Conservation (phyloP, 2,329 filamentous ascomycete genomes). For the Colletotrichum godetiae region DNA sequence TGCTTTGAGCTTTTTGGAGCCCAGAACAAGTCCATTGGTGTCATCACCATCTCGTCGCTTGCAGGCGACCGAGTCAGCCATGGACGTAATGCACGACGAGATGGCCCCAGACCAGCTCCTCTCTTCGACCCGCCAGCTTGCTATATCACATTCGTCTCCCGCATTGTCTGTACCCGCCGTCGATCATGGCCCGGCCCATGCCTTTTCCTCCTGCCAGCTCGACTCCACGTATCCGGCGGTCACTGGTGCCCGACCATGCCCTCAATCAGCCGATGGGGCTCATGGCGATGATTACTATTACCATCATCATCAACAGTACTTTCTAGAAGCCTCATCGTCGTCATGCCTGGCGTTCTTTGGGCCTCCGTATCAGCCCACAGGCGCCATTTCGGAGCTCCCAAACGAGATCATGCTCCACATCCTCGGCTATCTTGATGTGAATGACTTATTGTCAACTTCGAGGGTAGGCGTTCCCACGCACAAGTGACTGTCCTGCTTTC, state of each 20-base stretch:
- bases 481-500: background rate
- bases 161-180: constrained; percentile 1
- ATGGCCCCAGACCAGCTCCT: constrained; percentile 46
- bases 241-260: constrained; percentile 45
- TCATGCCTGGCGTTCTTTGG: constrained; percentile 17
- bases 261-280: background rate
- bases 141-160: constrained; percentile 35
- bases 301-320: constrained; percentile 1
- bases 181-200: constrained; percentile 28
- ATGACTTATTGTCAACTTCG: constrained; percentile 65
- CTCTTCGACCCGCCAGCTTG: constrained; percentile 47
- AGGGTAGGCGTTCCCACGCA: constrained; percentile 56
- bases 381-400: constrained; percentile 52
- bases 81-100: constrained; percentile 33
- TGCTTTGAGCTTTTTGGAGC: background rate
- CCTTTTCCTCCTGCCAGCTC: constrained; percentile 38
- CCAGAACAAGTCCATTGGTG: background rate
- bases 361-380: constrained; percentile 1
- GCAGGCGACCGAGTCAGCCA: constrained; percentile 23
- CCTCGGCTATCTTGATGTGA: constrained; percentile 66
- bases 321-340: background rate
- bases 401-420: constrained; percentile 69
- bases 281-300: background rate
- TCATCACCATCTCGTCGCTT: constrained; percentile 21
- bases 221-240: constrained; percentile 30